Conservation (phyloP, 768 basidiomycete species). For the Rhizopogon vinicolor region DNA sequence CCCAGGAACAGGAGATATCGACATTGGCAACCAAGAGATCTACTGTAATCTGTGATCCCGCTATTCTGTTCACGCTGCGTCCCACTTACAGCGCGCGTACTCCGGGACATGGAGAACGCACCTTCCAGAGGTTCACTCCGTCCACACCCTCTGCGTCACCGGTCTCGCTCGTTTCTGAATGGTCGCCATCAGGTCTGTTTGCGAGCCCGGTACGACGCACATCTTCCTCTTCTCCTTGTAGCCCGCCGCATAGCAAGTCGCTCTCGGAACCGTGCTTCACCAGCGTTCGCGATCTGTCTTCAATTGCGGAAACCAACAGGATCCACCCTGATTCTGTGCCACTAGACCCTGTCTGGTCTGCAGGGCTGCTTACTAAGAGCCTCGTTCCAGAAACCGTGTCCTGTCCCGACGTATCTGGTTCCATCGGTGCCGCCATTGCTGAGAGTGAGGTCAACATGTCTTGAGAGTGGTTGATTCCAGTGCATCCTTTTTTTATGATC, state of each 20-base stretch:
- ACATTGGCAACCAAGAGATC: background rate
- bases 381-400: background rate
- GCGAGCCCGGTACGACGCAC: background rate
- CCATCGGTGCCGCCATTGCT: background rate
- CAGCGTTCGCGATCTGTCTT: background rate
- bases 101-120: constrained; percentile 2
- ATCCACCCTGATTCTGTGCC: background rate
- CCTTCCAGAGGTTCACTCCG: background rate
- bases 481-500: background rate
- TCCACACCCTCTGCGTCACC: background rate
- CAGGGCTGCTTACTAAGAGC: background rate
- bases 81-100: constrained; percentile 7
- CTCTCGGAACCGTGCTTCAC: background rate
- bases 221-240: background rate
- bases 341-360: background rate
- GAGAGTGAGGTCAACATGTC: background rate
- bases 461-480: background rate
- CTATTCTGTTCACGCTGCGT: constrained; percentile 7
- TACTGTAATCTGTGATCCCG: constrained; percentile 2
- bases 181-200: background rate
- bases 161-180: background rate
- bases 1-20: background rate
- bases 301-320: no score
- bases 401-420: background rate
- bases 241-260: background rate